These are phyloP conservation scores for Epichloe sibirici DNA, from an alignment of 2,329 filamentous ascomycete species.

Conservation along the genomic window DNA sequence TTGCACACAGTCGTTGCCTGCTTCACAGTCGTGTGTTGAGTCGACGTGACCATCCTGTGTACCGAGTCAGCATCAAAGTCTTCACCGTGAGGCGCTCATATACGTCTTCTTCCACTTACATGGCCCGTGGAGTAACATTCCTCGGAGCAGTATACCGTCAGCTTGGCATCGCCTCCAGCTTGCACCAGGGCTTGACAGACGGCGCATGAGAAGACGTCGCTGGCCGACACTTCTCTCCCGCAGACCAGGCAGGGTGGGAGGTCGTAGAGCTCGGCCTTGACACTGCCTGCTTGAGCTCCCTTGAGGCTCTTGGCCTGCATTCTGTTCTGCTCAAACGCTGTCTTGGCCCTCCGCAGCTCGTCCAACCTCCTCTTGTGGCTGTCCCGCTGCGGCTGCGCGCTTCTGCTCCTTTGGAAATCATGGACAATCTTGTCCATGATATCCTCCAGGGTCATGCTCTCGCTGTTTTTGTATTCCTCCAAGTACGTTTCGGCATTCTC, in stretches of 20 bases:
- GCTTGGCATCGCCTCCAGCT: constrained; percentile 21
- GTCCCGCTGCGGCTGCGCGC: constrained; percentile 24
- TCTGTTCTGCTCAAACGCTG: constrained; percentile 34
- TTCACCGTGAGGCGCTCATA: background rate
- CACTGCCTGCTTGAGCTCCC: constrained; percentile 15
- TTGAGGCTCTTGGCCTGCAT: constrained; percentile 24
- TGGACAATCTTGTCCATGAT: constrained; percentile 22
- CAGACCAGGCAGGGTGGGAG: constrained; percentile 30
- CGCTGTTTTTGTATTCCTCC: constrained; percentile 21
- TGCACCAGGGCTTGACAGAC: constrained; percentile 32
- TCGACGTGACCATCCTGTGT: constrained; percentile 26
- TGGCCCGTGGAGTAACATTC: constrained; percentile 27
- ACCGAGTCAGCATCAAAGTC: constrained; percentile 12
- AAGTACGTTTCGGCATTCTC: constrained; percentile 26
- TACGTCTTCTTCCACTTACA: constrained; percentile 20
- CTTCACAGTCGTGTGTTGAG: constrained; percentile 28
- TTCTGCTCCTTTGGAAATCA: constrained; percentile 19
- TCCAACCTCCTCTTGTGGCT: constrained; percentile 28
- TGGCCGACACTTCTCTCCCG: constrained; percentile 18
- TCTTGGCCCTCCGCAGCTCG: constrained; percentile 35
- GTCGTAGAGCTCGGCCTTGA: constrained; percentile 22
- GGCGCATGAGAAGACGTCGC: constrained; percentile 29
- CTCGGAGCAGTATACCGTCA: constrained; percentile 34
- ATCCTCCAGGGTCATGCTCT: constrained; percentile 19
- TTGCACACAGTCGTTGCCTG: constrained; percentile 27